phyloP scores from a whole-genome alignment of 192 early-diverging fungal species.

The Radiomyces spectabilis region DNA sequence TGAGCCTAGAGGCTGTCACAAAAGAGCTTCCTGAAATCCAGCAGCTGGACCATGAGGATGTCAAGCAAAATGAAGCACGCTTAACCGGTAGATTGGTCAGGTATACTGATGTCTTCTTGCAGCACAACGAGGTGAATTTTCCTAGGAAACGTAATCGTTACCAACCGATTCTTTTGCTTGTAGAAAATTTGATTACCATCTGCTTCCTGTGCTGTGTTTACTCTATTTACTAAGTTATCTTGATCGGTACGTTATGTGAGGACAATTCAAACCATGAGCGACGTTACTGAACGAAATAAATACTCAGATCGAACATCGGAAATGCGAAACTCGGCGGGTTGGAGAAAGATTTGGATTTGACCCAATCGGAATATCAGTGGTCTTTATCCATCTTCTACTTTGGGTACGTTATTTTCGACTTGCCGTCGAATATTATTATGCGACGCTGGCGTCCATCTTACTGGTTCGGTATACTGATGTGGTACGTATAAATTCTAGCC shows the following conservation, averaged over 20 bases:
- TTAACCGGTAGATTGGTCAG: too few species aligned
- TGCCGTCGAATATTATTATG: slow-evolving; percentile 61
- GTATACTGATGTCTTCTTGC: too few species aligned
- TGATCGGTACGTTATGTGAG: background rate
- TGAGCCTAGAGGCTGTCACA: too few species aligned
- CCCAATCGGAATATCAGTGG: slow-evolving; percentile 41
- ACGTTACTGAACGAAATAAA: background rate
- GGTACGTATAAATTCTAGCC: background rate
- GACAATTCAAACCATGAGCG: background rate
- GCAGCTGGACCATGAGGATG: too few species aligned
- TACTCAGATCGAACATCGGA: slow-evolving; percentile 24
- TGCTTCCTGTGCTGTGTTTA: slow-evolving; percentile 7
- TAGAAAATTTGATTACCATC: slow-evolving; percentile 6
- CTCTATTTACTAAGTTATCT: slow-evolving; percentile 16
- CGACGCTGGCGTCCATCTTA: slow-evolving; percentile 19
- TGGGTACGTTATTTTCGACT: slow-evolving; percentile 57
- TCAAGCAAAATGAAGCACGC: too few species aligned
- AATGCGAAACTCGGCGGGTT: slow-evolving; percentile 51
- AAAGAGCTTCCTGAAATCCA: too few species aligned
- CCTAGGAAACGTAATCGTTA: too few species aligned
- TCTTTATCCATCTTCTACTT: slow-evolving; percentile 62
- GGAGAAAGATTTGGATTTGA: slow-evolving; percentile 30
- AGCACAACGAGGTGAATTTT: too few species aligned
- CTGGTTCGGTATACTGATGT: slow-evolving; percentile 9
- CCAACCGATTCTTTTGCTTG: background rate